Evolutionary conservation across 83 land plant species (phyloP), one percentile per base, ranked within the genome.

Genomic region (Thuja plicata): DNA sequence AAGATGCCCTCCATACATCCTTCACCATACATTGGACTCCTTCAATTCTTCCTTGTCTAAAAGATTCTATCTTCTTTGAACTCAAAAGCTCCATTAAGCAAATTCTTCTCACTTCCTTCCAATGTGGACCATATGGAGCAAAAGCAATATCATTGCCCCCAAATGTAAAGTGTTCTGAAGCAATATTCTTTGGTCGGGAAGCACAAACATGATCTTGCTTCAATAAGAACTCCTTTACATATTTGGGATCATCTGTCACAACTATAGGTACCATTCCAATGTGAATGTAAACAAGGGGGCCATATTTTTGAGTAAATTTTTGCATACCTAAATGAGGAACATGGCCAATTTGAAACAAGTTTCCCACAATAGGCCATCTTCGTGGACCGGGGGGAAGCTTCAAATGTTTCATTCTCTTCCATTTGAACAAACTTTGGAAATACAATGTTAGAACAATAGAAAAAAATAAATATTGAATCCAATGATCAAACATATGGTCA

Each of bases 81-180:
- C 84, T 88, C 32, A 90, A 87, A 84, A 90, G 91, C 91, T 90
- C 91, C 62, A 83, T 43, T 24, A 83, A 73, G 55, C 90, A 88
- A 77, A 83, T 46, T 83, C 30, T 83, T 83, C 85, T 43, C 15
- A 83, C 85, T 83, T 35, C 12, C 41, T 80, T 87, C 90, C 90
- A 89, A 34, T 89, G 90, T 27, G 78, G 40, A 21, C 90, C 90
- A 87, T 73, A 89, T 37, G 90, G 90, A 41, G 90, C 90, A 70
- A 89, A 89, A 8, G 90, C 90, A 62, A 89, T 89, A 3, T 89
- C 90, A 41, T 89, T 89, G 32, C 89, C 89, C 38, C 90, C 89
- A 45, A 54, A 89, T 43, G 90, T 89, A 89, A 89, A 89, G 50
- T 87, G 78, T 9, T 89, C 82, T 50, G 90, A 89, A 32, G 90